These are phyloP conservation scores for Bremia lactucae DNA, from an alignment of 352 stramenopile species.

Conservation along the genomic window DNA sequence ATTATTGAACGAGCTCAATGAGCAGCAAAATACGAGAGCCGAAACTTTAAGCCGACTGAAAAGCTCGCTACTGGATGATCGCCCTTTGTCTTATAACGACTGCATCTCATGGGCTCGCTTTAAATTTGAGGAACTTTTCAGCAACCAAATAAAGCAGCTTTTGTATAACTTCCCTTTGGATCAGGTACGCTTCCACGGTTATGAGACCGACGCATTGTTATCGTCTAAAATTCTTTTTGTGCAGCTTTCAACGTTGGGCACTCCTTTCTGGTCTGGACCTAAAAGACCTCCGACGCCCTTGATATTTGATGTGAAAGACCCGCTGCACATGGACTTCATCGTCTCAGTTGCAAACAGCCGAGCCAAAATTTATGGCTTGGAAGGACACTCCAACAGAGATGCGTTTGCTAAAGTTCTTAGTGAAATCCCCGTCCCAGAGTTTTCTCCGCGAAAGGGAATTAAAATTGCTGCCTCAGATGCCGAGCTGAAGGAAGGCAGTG, in stretches of 20 bases:
- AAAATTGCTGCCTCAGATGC: conserved; percentile 98
- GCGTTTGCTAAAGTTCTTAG: conserved; percentile 68
- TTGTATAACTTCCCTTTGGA: conserved; percentile 98
- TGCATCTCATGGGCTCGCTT: conserved; percentile 96
- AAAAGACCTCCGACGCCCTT: conserved; percentile 94
- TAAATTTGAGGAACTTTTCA: conserved; percentile 97
- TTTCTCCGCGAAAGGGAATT: conserved; percentile 89
- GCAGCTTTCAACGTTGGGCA: conserved; percentile 90
- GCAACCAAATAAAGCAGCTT: conserved; percentile 96
- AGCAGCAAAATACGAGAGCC: conserved; percentile 95
- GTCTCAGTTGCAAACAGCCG: conserved; percentile 91
- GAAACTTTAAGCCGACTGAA: conserved; percentile 92
- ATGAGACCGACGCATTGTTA: no score
- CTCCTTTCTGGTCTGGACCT: conserved; percentile 96
- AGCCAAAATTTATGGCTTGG: conserved; percentile 91
- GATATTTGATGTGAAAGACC: conserved; percentile 86
- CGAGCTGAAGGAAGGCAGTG: conserved; percentile 86
- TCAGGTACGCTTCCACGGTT: conserved; percentile 44
- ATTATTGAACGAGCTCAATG: conserved; percentile 89
- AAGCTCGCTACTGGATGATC: conserved; percentile 87
- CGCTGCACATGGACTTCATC: conserved; percentile 94
- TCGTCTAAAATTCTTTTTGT: no score
- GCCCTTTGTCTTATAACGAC: conserved; percentile 90
- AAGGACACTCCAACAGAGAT: conserved; percentile 40
- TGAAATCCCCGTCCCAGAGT: conserved; percentile 88